Evolutionary conservation across 371 early-diverging fungal species (phyloP).

Genomic region (Blakeslea trispora): DNA sequence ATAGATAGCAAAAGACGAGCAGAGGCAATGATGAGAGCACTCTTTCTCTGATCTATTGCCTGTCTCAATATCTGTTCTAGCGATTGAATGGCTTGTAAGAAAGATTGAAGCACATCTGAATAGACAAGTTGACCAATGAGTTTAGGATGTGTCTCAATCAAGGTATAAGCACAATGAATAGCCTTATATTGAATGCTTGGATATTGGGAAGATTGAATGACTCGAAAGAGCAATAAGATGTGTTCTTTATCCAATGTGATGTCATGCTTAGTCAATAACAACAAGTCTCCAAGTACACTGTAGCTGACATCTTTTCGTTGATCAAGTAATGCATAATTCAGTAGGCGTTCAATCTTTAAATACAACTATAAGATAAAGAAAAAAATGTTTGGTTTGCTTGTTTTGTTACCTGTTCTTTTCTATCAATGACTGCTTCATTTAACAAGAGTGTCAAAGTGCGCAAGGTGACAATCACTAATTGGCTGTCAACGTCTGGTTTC

Average conservation of each 20-base stretch:
- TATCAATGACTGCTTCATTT: conserved; percentile 52
- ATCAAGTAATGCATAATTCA: conserved; percentile 36
- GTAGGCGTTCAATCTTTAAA: conserved; percentile 39
- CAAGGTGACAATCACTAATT: conserved; percentile 43
- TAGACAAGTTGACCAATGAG: conserved; percentile 14
- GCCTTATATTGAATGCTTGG: conserved; percentile 20
- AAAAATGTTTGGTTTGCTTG: too few species aligned
- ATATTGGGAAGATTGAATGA: conserved; percentile 9
- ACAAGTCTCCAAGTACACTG: conserved; percentile 35
- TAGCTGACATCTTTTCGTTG: conserved; percentile 30
- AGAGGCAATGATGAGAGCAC: conserved; percentile 22
- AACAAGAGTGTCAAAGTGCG: conserved; percentile 51
- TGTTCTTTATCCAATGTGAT: conserved; percentile 33
- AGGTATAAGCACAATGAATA: conserved; percentile 21
- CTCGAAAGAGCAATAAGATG: conserved; percentile 20
- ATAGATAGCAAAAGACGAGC: conserved; percentile 21
- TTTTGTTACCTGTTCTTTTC: conserved; percentile 48
- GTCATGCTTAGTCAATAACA: conserved; percentile 32
- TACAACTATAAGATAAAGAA: not conserved
- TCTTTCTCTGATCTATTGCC: conserved; percentile 10
- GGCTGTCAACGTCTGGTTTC: conserved; percentile 39
- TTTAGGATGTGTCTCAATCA: conserved; percentile 26
- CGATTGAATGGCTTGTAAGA: conserved; percentile 7
- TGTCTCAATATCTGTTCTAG: conserved; percentile 18
- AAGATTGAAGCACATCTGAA: conserved; percentile 3